Evolutionary conservation across 495 filamentous ascomycete species (phyloP), one percentile per base, ranked within the genome.

Genomic region (Talaromyces ruber): DNA sequence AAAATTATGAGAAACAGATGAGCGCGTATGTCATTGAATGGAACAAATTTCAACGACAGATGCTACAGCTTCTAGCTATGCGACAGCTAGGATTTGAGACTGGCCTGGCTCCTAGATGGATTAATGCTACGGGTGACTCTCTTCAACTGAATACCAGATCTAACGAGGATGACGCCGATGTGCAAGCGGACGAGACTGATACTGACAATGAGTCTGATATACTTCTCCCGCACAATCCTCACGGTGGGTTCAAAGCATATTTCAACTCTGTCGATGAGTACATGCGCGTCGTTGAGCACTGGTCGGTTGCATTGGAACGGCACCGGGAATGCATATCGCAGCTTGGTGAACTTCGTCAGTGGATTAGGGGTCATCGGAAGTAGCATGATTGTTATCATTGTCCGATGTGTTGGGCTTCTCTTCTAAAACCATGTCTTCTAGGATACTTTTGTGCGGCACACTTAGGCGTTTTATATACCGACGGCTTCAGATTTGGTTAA

Each of bases 1-100:
- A 76, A 18, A 76, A 73, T 7, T 94, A 92, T 68, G 75, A 85
- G 3, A 70, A 71, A 1, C 75, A 81, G 11, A 90, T 95, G 77
- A 71, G 79, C 16, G 64, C 67, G 1, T 97, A 96, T 72, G 80
- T 93, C 72, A 69, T 69, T n/a, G 81, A 83, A 22, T 96, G 86
- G 85, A 81, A 83, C 58, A 66, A 59, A 0, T 94, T 87, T 72
- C 86, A 88, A 65, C 73, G 73, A 14, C 76, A 79, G 58, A 87
- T 95, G 68, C 69, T 88, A 2, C 69, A 76, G 2, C 88, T 95
- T 64, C 89, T 96, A 66, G 73, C 77, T 11, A 77, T 82, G 0
- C 82, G 91, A 14, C 82, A 90, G 68, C 72, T 74, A 9, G 71
- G 79, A 24, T 73, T 82, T 12, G 79, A 83, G 28, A 76, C 76